Base-by-base conservation (phyloP, 495 filamentous ascomycete genomes). In the Daldinia childiae region DNA sequence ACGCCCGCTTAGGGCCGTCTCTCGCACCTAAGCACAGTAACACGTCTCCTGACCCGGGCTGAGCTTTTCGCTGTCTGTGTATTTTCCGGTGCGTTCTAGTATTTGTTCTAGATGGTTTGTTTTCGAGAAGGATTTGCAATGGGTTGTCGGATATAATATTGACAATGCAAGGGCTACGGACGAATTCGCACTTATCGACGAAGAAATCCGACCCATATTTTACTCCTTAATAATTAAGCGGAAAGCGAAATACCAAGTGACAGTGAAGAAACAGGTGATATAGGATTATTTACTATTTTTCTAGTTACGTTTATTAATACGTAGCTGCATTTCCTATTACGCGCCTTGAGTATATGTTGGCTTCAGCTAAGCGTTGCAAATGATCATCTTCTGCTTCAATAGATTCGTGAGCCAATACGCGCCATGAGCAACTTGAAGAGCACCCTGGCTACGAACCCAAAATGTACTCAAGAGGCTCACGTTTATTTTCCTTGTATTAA, bases 1-100 rank as follows among this genome's bases (percentile, higher is more conserved):
- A 67, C n/a, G 36, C 14, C 64, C 64, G 56, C 29, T 15, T 27
- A 59, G 15, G 27, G 11, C 63, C 64, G 64, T 39, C 27, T 66
- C 12, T 29, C 26, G 50, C 21, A 9, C 19, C 43, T 21, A 48
- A 24, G 19, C 39, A 3, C 27, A 24, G 26, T 17, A 30, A 54
- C 12, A 6, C 50, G 14, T 54, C 50, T 52, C 27, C 50, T 30
- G 5, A 54, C 50, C 30, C 14, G 7, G 14, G 27, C n/a, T 52
- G 0, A 39, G 29, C 4, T 19, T 11, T 45, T 8, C n/a, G 8
- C 41, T 7, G 7, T 45, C 29, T 6, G 29, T 9, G 21, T n/a
- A 7, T 45, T 17, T 19, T 45, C 41, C 9, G 9, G 17, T 3
- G 17, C n/a, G 41, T 45, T 45, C n/a, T 9, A 11, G 2, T 4